Evolutionary conservation across 768 basidiomycete genomes (phyloP).

Genomic region (Lenzites betulinus): DNA sequence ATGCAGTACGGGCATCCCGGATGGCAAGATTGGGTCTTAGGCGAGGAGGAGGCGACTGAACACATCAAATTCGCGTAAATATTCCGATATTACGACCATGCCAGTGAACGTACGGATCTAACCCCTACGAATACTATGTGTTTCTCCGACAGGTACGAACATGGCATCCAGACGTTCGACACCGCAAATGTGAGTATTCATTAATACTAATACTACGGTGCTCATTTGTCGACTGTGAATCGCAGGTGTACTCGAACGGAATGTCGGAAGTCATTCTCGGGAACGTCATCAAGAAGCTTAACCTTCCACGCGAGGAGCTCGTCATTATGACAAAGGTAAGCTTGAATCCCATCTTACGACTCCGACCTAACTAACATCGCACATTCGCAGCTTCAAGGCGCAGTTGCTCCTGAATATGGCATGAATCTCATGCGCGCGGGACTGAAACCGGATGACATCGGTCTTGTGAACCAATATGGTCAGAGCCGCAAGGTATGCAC

Average conservation of each 20-base stretch:
- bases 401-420: constrained; percentile 14
- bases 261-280: constrained; percentile 44
- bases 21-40: constrained; percentile 41
- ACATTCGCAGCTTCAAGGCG: constrained; percentile 13
- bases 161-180: constrained; percentile 44
- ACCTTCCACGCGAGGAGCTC: constrained; percentile 47
- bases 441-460: constrained; percentile 25
- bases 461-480: constrained; percentile 40
- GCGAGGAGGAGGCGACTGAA: constrained; percentile 38
- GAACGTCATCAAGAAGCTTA: constrained; percentile 45
- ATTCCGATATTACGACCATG: no score
- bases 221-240: not conserved
- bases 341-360: no score
- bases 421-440: constrained; percentile 1
- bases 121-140: constrained; percentile 37
- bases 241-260: constrained; percentile 27
- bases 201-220: no score
- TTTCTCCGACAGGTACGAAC: constrained; percentile 34
- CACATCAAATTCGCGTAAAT: constrained; percentile 41
- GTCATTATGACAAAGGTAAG: constrained; percentile 50
- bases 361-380: not conserved
- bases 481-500: constrained; percentile 36
- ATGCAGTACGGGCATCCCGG: constrained; percentile 36
- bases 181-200: constrained; percentile 33
- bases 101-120: no score